Base-by-base conservation (phyloP, 306 rosid genomes). In the Prunus padus region DNA sequence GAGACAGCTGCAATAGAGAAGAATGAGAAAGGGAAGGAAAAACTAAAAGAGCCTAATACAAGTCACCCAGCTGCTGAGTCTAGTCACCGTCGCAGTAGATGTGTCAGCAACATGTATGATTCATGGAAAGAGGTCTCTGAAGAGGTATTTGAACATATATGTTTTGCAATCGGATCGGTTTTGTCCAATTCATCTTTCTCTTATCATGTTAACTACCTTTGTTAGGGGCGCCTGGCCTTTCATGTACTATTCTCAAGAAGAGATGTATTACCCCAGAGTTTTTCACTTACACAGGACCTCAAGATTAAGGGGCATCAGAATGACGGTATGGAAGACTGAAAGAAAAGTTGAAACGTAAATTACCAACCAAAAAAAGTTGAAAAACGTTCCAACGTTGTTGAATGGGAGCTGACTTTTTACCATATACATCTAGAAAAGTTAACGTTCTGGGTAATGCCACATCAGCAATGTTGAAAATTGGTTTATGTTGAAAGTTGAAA, bases 181-280 rank as follows among this genome's bases (percentile, higher is more conserved):
- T 28, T 73, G 78, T 20, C 11, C 22, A 45, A 71, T 73, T 56
- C 54, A 78, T 72, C n/a, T 69, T 78, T 76, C 60, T 61, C 71
- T 81, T 79, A 82, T 52, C 56, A 79, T 74, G 56, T 68, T 16
- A 67, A 46, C 73, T 76, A 18, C 73, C n/a, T 55, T 59, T 78
- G 59, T 76, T 83, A 94, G 97, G 98, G 96, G 78, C 83, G 90
- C 67, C 68, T 87, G 81, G 98, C 98, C 63, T 90, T 92, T 86
- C 97, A 81, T 85, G 98, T 91, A 70, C 90, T 89, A 59, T 95
- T 89, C 87, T 76, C 90, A 50, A 85, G 92, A 50, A 85, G 92
- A 77, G 92, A 85, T 83, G 89, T 87, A 78, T 79, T 92, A 85
- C 98, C 98, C 8, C 96, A 95, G 74, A 92, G 96, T 85, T 92